These are phyloP conservation scores for Neofusicoccum parvum DNA, from an alignment of 2,329 filamentous ascomycete species.

Conservation along the genomic window DNA sequence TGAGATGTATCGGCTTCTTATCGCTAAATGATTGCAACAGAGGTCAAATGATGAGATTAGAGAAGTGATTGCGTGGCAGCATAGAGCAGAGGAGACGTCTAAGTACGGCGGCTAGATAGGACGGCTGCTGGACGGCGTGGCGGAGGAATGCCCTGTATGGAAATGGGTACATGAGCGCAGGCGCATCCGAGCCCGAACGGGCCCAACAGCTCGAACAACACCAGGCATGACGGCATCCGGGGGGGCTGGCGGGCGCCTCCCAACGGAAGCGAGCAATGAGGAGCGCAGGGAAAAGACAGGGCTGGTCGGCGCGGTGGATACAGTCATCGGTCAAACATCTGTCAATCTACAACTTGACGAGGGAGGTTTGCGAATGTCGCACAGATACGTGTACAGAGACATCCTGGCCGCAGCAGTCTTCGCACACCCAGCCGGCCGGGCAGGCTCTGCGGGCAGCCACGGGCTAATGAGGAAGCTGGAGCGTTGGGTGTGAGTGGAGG, in stretches of 20 bases:
- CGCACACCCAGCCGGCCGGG: neutral
- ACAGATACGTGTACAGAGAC: slow-evolving; percentile 22
- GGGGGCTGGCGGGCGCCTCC: neutral
- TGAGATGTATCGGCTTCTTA: slow-evolving; percentile 21
- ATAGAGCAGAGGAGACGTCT: slow-evolving; percentile 22
- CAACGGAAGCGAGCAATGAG: slow-evolving; percentile 14
- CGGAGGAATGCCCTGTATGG: slow-evolving; percentile 12
- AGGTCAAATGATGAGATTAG: slow-evolving; percentile 7
- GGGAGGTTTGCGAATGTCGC: slow-evolving; percentile 10
- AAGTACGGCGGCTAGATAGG: slow-evolving; percentile 5
- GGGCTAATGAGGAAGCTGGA: neutral
- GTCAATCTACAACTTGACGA: slow-evolving; percentile 21
- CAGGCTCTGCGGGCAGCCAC: neutral
- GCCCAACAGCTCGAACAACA: neutral
- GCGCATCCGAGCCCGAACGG: slow-evolving; percentile 7
- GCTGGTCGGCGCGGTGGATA: neutral
- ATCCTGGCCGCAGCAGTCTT: neutral
- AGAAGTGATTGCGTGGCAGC: slow-evolving; percentile 41
- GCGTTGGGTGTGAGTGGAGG: neutral
- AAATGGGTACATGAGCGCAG: slow-evolving; percentile 7
- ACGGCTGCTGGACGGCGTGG: neutral
- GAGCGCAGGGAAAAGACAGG: slow-evolving; percentile 6
- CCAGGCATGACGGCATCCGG: slow-evolving; percentile 8
- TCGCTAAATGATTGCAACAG: neutral
- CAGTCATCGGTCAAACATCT: slow-evolving; percentile 11